A percentile compares a stretch with the other conserved stretches of the same genome.
Evolutionary conservation across 2,329 filamentous ascomycete species (phyloP).

Genomic region (Mollisia scopiformis): DNA sequence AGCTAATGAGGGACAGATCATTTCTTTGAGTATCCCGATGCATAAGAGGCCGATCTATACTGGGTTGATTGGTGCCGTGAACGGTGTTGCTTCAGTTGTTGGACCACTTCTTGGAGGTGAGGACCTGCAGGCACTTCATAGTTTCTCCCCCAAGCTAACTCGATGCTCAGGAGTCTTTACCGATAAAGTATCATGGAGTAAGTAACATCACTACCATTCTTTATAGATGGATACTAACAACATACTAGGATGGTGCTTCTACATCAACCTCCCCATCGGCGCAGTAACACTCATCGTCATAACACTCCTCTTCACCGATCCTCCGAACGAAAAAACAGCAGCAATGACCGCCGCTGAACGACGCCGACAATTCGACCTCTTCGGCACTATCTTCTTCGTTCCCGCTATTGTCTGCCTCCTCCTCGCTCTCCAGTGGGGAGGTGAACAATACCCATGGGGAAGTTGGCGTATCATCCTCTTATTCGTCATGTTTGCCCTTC

Average conservation of each 20-base stretch:
- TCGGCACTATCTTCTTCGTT: conserved; percentile 39
- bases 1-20: not conserved
- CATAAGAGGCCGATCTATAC: conserved; percentile 34
- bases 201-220: not conserved
- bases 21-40: conserved; percentile 18
- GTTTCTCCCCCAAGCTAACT: not conserved
- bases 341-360: conserved; percentile 36
- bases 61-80: conserved; percentile 29
- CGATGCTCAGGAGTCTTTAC: not conserved
- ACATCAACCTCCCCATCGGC: conserved; percentile 44
- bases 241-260: conserved; percentile 35
- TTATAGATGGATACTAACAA: not conserved
- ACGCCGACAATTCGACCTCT: not conserved
- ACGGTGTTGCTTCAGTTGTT: not conserved
- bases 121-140: not conserved
- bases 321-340: conserved; percentile 42
- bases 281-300: conserved; percentile 23
- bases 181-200: not conserved
- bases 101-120: not conserved
- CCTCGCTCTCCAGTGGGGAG: conserved; percentile 39
- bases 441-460: conserved; percentile 35
- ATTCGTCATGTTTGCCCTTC: conserved; percentile 35
- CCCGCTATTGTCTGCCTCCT: conserved; percentile 36
- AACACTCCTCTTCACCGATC: conserved; percentile 20
- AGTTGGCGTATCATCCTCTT: conserved; percentile 40